Evolutionary conservation across 768 basidiomycete genomes (phyloP).

Genomic region (Termitomyces heimii): DNA sequence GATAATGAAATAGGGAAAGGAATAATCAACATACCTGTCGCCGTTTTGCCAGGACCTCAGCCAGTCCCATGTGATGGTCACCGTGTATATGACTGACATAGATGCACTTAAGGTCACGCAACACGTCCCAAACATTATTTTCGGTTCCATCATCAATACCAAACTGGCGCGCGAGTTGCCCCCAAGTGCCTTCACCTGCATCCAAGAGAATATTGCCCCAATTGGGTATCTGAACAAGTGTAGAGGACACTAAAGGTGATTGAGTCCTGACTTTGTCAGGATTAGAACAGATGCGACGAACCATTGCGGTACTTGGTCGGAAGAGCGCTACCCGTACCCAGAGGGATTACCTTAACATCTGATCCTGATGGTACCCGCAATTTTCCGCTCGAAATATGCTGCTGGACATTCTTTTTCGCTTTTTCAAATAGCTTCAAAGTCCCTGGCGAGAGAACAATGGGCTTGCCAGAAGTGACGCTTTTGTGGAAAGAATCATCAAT

Average conservation of each 20-base stretch:
- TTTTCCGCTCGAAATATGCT: constrained; percentile 10
- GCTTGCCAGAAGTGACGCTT: constrained; percentile 18
- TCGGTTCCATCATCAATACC: constrained; percentile 37
- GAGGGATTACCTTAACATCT: constrained; percentile 63
- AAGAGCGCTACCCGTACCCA: constrained; percentile 87
- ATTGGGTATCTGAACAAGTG: constrained; percentile 68
- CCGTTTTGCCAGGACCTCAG: constrained; percentile 67
- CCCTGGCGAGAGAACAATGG: constrained; percentile 23
- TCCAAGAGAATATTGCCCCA: constrained; percentile 80
- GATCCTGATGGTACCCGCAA: constrained; percentile 36
- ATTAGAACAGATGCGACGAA: constrained; percentile 23
- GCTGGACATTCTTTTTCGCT: constrained; percentile 28
- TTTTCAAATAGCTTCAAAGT: constrained; percentile 33
- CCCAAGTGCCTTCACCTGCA: constrained; percentile 89
- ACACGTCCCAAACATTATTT: constrained; percentile 45
- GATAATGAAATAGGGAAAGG: not conserved
- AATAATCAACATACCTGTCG: constrained; percentile 39
- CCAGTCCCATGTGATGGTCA: constrained; percentile 87
- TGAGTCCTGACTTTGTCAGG: not conserved
- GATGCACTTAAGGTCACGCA: constrained; percentile 71
- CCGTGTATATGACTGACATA: constrained; percentile 90
- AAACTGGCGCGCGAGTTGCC: constrained; percentile 77
- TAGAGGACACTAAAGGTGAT: constrained; percentile 54
- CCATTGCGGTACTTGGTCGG: constrained; percentile 88
- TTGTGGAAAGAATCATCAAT: constrained; percentile 36